Evolutionary conservation across 352 stramenopile genomes (phyloP).

Genomic region (Phytophthora palmivora): DNA sequence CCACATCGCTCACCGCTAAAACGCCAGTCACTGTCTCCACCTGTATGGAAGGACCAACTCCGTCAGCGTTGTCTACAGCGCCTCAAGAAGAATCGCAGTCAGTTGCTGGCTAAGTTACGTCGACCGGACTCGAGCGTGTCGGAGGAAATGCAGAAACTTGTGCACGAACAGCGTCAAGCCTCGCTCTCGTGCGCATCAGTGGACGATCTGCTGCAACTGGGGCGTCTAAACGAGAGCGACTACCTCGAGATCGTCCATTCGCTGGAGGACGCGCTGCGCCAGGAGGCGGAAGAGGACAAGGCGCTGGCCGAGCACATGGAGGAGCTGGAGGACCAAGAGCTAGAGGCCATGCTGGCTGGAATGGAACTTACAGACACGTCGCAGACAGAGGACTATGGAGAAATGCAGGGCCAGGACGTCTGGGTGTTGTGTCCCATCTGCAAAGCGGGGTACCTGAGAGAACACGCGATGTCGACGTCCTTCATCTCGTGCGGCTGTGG

Average conservation of each 20-base stretch:
- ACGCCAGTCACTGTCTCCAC: conserved; percentile 66
- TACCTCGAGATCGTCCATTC: conserved; percentile 81
- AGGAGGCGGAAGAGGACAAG: conserved; percentile 51
- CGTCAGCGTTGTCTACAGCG: conserved; percentile 77
- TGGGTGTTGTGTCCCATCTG: conserved; percentile 55
- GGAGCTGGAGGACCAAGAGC: conserved; percentile 72
- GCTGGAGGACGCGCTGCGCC: conserved; percentile 69
- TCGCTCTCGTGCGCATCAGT: conserved; percentile 43
- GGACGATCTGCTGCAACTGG: conserved; percentile 67
- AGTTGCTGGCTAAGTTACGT: conserved; percentile 70
- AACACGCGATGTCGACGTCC: conserved; percentile 25
- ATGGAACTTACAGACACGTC: conserved; percentile 52
- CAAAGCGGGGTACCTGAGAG: conserved; percentile 45
- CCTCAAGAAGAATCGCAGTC: conserved; percentile 62
- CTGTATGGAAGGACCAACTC: conserved; percentile 79
- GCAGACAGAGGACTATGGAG: background rate
- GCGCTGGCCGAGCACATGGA: conserved; percentile 61
- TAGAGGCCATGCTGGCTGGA: conserved; percentile 71
- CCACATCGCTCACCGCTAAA: conserved; percentile 25
- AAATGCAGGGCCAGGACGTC: background rate
- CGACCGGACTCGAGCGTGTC: conserved; percentile 63
- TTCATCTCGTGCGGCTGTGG: conserved; percentile 57
- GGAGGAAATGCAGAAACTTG: conserved; percentile 69
- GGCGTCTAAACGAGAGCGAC: conserved; percentile 68
- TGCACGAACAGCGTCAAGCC: conserved; percentile 48